These are phyloP conservation scores for Hibiscus trionum DNA, from an alignment of 345 rosid species.

Conservation along the genomic window DNA sequence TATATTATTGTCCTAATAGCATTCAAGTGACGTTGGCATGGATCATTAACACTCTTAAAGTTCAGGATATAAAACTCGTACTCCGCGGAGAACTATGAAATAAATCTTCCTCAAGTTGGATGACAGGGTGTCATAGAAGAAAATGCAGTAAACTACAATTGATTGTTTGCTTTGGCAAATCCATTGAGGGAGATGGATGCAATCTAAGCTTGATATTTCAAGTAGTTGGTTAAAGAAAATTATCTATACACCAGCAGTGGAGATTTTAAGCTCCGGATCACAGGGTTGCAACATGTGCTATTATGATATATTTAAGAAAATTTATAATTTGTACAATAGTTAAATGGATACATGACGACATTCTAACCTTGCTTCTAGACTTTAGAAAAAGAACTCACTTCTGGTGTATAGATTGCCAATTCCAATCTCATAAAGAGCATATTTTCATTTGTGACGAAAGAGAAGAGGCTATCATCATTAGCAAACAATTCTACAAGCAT, in stretches of 20 bases:
- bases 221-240: not conserved
- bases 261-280: not conserved
- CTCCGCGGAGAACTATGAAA: not conserved
- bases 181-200: not conserved
- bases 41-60: constrained; percentile 18
- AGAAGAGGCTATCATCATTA: not conserved
- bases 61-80: constrained; percentile 21
- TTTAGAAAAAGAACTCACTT: not conserved
- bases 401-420: not conserved
- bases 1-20: constrained; percentile 47
- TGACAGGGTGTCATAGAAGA: constrained; percentile 11
- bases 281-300: not conserved
- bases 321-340: not conserved
- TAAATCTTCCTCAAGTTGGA: constrained; percentile 19
- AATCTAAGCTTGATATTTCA: not conserved
- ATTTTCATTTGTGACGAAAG: not conserved
- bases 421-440: not conserved
- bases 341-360: not conserved
- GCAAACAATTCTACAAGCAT: not conserved
- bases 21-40: constrained; percentile 33
- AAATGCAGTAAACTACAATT: constrained; percentile 15
- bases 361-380: not conserved
- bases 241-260: not conserved
- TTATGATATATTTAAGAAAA: not conserved
- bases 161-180: constrained; percentile 17